Conservation (phyloP, 257 asterid species). For the Anisodus acutangulus region DNA sequence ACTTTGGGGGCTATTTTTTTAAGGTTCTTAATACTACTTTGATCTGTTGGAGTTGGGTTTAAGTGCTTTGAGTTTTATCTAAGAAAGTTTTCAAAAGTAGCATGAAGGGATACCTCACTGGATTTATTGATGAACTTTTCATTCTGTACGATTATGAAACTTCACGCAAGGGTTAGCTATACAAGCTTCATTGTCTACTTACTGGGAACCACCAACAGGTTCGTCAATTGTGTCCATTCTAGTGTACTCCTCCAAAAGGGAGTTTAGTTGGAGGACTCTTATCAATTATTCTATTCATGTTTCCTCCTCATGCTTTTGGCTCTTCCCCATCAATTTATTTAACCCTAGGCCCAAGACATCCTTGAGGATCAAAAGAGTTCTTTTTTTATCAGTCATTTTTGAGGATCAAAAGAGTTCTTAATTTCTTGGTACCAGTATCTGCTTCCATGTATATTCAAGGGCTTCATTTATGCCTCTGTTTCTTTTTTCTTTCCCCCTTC, state of each 20-base stretch:
- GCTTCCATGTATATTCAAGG: not conserved
- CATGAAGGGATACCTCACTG: not conserved
- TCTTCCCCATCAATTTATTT: not conserved
- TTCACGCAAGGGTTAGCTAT: not conserved
- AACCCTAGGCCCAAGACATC: not conserved
- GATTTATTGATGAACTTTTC: not conserved
- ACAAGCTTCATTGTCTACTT: conserved; percentile 18
- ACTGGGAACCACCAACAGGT: not conserved
- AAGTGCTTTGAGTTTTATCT: not conserved
- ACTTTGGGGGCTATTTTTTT: not conserved
- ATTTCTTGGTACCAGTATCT: not conserved
- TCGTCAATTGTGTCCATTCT: conserved; percentile 3
- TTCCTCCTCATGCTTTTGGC: conserved; percentile 21
- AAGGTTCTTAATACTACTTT: conserved; percentile 11
- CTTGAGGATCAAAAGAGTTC: not conserved
- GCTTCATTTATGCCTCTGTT: not conserved
- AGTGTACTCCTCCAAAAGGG: not conserved
- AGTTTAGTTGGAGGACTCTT: not conserved
- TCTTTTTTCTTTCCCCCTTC: not conserved
- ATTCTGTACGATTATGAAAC: not conserved
- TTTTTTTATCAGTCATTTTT: not conserved
- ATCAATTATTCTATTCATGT: not conserved
- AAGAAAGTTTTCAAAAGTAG: not conserved
- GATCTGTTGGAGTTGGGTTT: not conserved
- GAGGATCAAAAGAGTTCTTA: not conserved